Percentiles rank a stretch among this genome's conserved stretches.
These are phyloP conservation scores for Curvularia lunata DNA, from an alignment of 2,329 filamentous ascomycete genomes.

Conservation along the genomic window DNA sequence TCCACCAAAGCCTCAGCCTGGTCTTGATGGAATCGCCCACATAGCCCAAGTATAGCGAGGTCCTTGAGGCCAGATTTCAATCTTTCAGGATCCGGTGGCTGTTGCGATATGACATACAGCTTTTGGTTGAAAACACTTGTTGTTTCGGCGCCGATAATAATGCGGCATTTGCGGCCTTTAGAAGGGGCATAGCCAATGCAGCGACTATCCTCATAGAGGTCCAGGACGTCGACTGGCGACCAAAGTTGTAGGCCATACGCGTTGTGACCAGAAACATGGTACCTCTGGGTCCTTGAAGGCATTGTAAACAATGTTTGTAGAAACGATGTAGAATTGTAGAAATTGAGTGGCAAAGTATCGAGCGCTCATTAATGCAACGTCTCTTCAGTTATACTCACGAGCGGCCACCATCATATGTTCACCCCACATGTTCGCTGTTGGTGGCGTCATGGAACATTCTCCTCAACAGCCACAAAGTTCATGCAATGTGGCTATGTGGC, in stretches of 20 bases:
- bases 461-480: neutral
- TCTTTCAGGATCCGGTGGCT: conserved; percentile 13
- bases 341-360: neutral
- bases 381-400: neutral
- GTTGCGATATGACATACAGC: conserved; percentile 10
- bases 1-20: conserved; percentile 9
- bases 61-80: conserved; percentile 13
- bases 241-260: conserved; percentile 7
- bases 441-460: neutral
- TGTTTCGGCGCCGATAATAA: neutral
- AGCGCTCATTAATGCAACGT: neutral
- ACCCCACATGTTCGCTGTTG: neutral
- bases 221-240: conserved; percentile 17
- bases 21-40: conserved; percentile 3
- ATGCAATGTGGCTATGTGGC: neutral
- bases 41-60: conserved; percentile 21
- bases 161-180: conserved; percentile 17
- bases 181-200: conserved; percentile 22
- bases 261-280: neutral
- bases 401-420: neutral
- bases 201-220: conserved; percentile 11
- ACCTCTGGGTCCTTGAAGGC: neutral
- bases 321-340: neutral
- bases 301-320: neutral
- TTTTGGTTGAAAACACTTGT: neutral